Evolutionary conservation across 2,329 filamentous ascomycete genomes (phyloP).

Genomic region (Fusarium siculi): DNA sequence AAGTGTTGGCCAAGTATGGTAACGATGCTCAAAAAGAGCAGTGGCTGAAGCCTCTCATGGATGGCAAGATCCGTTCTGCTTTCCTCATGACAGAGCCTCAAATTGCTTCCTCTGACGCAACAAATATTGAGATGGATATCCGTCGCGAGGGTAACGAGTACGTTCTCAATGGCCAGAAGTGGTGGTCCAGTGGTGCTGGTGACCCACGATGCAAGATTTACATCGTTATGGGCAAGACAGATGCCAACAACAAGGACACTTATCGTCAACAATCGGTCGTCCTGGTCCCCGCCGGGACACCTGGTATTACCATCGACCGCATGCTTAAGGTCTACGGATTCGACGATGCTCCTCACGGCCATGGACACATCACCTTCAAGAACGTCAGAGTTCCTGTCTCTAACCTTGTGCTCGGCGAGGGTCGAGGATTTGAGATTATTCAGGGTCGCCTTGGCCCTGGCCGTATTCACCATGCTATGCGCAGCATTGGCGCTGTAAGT

Average conservation of each 20-base stretch:
- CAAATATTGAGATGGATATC: slow-evolving; percentile 89
- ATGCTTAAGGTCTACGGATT: slow-evolving; percentile 96
- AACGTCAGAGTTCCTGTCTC: slow-evolving; percentile 87
- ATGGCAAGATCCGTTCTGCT: slow-evolving; percentile 86
- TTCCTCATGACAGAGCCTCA: slow-evolving; percentile 96
- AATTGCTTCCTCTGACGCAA: slow-evolving; percentile 89
- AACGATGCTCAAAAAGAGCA: slow-evolving; percentile 84
- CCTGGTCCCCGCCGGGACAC: slow-evolving; percentile 81
- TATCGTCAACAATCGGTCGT: slow-evolving; percentile 96
- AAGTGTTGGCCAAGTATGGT: slow-evolving; percentile 91
- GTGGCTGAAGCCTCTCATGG: slow-evolving; percentile 84
- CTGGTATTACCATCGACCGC: slow-evolving; percentile 90
- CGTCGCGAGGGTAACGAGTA: slow-evolving; percentile 86
- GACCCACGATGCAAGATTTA: slow-evolving; percentile 93
- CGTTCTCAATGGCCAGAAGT: slow-evolving; percentile 96
- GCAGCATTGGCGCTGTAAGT: slow-evolving; percentile 83
- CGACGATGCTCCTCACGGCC: slow-evolving; percentile 97
- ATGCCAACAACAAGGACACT: slow-evolving; percentile 76
- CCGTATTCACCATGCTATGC: slow-evolving; percentile 98
- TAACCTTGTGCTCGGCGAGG: slow-evolving; percentile 92
- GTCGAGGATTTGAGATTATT: slow-evolving; percentile 97
- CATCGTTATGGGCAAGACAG: slow-evolving; percentile 95
- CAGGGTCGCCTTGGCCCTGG: slow-evolving; percentile 95
- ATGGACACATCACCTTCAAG: slow-evolving; percentile 90
- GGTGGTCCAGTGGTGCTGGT: slow-evolving; percentile 97